A percentile compares a stretch with the other conserved stretches of the same genome.
Evolutionary conservation across 2,329 filamentous ascomycete species (phyloP).

Genomic region (Cladophialophora yegresii): DNA sequence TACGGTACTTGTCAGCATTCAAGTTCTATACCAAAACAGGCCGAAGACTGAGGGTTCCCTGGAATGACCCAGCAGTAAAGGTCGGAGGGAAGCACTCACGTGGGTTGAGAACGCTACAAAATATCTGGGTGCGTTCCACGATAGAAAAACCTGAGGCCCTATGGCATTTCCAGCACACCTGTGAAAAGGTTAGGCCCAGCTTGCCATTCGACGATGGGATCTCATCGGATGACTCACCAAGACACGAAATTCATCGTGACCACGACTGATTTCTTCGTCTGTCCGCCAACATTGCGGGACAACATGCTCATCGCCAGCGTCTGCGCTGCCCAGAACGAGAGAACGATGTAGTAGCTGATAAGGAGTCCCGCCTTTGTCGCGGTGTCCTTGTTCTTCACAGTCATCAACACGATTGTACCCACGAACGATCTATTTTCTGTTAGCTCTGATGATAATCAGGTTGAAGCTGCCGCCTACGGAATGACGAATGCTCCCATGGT

Average conservation of each 20-base stretch:
- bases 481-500: neutral
- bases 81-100: neutral
- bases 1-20: neutral
- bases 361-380: slow-evolving; percentile 50
- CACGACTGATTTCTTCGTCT: slow-evolving; percentile 71
- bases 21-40: neutral
- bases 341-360: slow-evolving; percentile 72
- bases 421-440: neutral
- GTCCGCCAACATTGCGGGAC: slow-evolving; percentile 69
- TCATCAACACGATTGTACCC: neutral
- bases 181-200: neutral
- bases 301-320: slow-evolving; percentile 68
- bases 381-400: neutral
- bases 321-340: slow-evolving; percentile 76
- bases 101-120: neutral
- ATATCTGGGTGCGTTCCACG: neutral
- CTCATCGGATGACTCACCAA: slow-evolving; percentile 53
- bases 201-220: neutral
- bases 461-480: neutral
- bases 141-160: neutral
- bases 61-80: neutral
- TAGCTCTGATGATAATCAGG: neutral
- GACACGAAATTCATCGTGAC: slow-evolving; percentile 70
- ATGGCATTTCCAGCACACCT: slow-evolving; percentile 61
- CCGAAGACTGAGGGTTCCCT: neutral